Conservation (phyloP, 257 asterid species). For the Nicotiana knightiana region DNA sequence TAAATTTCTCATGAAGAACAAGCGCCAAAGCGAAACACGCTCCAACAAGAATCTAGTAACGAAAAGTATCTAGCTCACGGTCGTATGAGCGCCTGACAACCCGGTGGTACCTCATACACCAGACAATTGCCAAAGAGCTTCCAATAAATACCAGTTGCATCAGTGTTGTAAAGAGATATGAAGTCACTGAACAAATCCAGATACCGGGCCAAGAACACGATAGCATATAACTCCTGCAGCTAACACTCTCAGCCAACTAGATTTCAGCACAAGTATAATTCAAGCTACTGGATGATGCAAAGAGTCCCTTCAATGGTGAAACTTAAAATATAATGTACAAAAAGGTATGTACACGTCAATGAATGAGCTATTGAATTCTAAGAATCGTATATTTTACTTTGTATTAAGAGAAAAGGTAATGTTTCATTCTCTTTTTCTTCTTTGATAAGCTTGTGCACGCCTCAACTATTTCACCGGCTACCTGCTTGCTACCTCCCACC, state of each 20-base stretch:
- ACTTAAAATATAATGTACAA: not conserved
- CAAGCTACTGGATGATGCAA: not conserved
- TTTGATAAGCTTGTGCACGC: too few species aligned
- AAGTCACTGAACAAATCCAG: slow-evolving; percentile 79
- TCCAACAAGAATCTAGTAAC: slow-evolving; percentile 62
- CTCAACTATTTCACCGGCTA: too few species aligned
- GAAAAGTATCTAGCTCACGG: slow-evolving; percentile 76
- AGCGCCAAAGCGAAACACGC: slow-evolving; percentile 52
- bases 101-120: slow-evolving; percentile 78
- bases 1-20: slow-evolving; percentile 65
- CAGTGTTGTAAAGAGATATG: slow-evolving; percentile 70
- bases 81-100: slow-evolving; percentile 77
- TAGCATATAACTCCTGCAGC: slow-evolving; percentile 68
- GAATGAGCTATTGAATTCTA: not conserved
- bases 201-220: slow-evolving; percentile 85
- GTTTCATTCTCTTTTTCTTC: not conserved
- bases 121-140: slow-evolving; percentile 80
- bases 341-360: not conserved
- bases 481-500: too few species aligned
- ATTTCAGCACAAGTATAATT: not conserved
- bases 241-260: slow-evolving; percentile 6
- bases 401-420: not conserved
- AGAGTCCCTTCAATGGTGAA: not conserved
- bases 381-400: not conserved
- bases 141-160: slow-evolving; percentile 88